Evolutionary conservation across 208 protist genomes (phyloP).

Genomic region (Crithidia thermophila): DNA sequence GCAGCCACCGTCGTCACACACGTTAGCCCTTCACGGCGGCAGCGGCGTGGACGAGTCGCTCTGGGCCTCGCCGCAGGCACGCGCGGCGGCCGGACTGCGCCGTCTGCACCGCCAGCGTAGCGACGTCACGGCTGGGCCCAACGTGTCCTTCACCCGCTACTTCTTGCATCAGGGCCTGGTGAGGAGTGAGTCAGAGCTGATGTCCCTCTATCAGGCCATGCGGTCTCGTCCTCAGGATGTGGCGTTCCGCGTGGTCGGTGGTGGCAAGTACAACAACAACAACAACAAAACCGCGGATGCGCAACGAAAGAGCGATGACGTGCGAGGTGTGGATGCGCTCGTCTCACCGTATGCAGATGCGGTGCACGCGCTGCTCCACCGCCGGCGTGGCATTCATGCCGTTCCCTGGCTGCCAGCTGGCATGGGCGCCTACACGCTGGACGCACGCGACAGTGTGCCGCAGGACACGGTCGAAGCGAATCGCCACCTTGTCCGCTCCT

Average conservation of each 20-base stretch:
- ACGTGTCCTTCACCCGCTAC: slow-evolving; percentile 80
- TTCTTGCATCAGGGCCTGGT: slow-evolving; percentile 79
- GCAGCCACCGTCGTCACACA: slow-evolving; percentile 15
- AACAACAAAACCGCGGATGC: too few species aligned
- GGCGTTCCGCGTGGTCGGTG: slow-evolving; percentile 56
- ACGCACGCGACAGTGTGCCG: slow-evolving; percentile 37
- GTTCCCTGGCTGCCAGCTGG: slow-evolving; percentile 61
- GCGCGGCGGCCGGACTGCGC: slow-evolving; percentile 33
- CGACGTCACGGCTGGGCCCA: slow-evolving; percentile 49
- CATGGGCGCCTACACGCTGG: slow-evolving; percentile 65
- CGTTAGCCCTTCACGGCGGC: slow-evolving; percentile 13
- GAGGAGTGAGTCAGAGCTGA: slow-evolving; percentile 58
- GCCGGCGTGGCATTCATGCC: slow-evolving; percentile 42
- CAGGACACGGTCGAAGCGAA: slow-evolving; percentile 49
- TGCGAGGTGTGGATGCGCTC: too few species aligned
- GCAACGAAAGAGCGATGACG: neutral
- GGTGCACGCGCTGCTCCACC: slow-evolving; percentile 34
- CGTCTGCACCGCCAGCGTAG: slow-evolving; percentile 44
- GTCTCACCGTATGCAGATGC: slow-evolving; percentile 30
- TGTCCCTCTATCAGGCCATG: slow-evolving; percentile 64
- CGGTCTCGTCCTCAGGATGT: slow-evolving; percentile 46
- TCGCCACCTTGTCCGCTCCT: slow-evolving; percentile 55
- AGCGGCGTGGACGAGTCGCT: slow-evolving; percentile 9
- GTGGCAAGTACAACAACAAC: too few species aligned
- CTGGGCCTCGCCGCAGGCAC: slow-evolving; percentile 21